phyloP scores from a whole-genome alignment of 148 eudicot species.

The Agrostemma githago region DNA sequence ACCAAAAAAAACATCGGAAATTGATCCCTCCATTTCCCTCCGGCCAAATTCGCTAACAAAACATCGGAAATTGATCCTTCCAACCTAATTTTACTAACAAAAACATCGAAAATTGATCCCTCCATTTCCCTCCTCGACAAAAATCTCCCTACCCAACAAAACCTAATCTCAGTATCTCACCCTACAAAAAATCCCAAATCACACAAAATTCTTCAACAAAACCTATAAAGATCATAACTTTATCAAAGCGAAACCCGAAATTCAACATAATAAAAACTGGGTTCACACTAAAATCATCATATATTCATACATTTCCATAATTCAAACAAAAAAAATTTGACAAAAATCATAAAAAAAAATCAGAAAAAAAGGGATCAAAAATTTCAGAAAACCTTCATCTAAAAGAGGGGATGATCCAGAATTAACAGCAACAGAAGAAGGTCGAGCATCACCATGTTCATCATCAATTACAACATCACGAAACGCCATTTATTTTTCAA shows the following conservation, averaged over 20 bases:
- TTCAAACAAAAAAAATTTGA: neutral
- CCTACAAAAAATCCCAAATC: neutral
- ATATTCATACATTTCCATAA: neutral
- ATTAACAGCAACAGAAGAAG: slow-evolving; percentile 23
- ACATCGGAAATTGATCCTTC: too few relatives aligned
- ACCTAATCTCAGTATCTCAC: neutral
- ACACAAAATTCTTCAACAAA: neutral
- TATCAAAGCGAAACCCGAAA: neutral
- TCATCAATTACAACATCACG: slow-evolving; percentile 26
- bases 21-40: too few relatives aligned
- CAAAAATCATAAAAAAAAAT: neutral
- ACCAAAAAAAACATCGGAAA: too few relatives aligned
- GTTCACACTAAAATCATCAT: slow-evolving; percentile 6
- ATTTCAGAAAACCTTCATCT: slow-evolving; percentile 39
- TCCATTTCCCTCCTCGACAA: neutral
- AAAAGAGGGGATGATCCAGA: slow-evolving; percentile 41
- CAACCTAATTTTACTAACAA: too few relatives aligned
- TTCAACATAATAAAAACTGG: neutral
- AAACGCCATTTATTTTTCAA: slow-evolving; percentile 26
- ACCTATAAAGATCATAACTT: neutral
- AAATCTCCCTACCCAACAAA: neutral
- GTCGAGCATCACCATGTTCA: slow-evolving; percentile 22
- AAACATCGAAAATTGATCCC: neutral
- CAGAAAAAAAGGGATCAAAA: neutral
- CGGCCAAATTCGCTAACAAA: too few relatives aligned